phyloP scores from a whole-genome alignment of 768 basidiomycete genomes.

The Dictyophora rubrovolvata region DNA sequence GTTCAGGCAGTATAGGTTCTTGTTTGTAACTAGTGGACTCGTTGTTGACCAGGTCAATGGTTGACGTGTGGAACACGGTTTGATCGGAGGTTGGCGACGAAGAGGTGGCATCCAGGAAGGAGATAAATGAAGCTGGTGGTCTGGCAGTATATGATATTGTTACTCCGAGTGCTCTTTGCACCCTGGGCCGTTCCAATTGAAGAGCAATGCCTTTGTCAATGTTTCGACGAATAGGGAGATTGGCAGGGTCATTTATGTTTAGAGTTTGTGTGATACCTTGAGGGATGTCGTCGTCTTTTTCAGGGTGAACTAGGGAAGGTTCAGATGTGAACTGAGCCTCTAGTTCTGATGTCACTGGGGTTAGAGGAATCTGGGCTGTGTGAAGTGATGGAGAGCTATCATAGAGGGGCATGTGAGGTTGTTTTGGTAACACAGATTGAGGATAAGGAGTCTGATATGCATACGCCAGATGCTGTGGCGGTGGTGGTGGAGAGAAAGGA shows the following conservation, averaged over 20 bases:
- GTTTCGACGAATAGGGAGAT: conserved; percentile 8
- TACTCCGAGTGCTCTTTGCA: conserved; percentile 1
- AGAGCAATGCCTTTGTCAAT: conserved; percentile 7
- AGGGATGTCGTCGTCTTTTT: conserved; percentile 1
- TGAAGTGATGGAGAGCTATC: conserved; percentile 16
- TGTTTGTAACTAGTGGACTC: conserved; percentile 18
- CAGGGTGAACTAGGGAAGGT: conserved; percentile 9
- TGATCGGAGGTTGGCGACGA: not conserved
- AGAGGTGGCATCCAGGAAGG: not conserved
- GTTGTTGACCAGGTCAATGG: conserved; percentile 7
- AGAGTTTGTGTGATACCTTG: not conserved
- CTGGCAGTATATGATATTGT: conserved; percentile 10
- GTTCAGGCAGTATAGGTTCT: conserved; percentile 39
- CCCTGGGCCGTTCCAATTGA: not conserved
- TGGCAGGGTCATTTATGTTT: conserved; percentile 5
- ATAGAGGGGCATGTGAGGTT: conserved; percentile 40
- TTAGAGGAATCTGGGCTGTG: conserved; percentile 2
- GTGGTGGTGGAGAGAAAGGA: conserved; percentile 26
- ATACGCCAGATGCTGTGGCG: conserved; percentile 25
- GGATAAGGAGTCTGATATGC: conserved; percentile 7
- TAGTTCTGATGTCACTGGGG: conserved; percentile 5
- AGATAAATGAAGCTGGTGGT: conserved; percentile 5
- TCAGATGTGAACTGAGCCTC: conserved; percentile 12
- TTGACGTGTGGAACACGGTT: not conserved
- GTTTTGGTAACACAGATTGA: conserved; percentile 54